Conservation (phyloP, 768 basidiomycete genomes). For the Asterophora lycoperdoides region DNA sequence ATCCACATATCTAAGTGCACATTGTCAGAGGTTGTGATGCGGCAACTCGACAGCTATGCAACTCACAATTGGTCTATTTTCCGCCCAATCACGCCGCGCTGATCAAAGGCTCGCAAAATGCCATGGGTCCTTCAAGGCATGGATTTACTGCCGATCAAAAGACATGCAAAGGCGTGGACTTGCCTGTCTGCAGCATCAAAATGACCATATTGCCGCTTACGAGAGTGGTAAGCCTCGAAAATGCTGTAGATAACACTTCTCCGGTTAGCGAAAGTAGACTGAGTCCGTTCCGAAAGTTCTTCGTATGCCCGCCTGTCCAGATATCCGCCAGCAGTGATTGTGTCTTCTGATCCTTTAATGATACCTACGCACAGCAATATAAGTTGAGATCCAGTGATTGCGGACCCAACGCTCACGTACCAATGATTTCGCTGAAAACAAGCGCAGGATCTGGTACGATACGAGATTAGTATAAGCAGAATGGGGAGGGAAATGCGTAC, state of each 20-base stretch:
- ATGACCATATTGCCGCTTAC: conserved; percentile 39
- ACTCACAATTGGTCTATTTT: conserved; percentile 55
- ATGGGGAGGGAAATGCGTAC: background rate
- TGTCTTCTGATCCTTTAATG: conserved; percentile 63
- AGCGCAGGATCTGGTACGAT: conserved; percentile 49
- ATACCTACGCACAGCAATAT: conserved; percentile 37
- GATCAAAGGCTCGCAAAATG: conserved; percentile 35
- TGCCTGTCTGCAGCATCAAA: conserved; percentile 61
- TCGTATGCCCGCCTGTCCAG: conserved; percentile 44
- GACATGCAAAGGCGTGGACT: background rate
- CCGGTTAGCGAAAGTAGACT: conserved; percentile 50
- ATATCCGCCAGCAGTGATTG: conserved; percentile 33
- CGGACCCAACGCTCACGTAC: conserved; percentile 26
- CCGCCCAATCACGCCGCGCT: conserved; percentile 31
- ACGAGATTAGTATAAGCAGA: background rate
- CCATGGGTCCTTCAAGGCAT: conserved; percentile 42
- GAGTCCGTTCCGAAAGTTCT: conserved; percentile 44
- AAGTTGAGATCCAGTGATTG: background rate
- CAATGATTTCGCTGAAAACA: conserved; percentile 64
- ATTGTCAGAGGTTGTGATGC: background rate
- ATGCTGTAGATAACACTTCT: conserved; percentile 47
- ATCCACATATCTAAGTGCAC: conserved; percentile 54
- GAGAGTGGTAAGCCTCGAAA: conserved; percentile 47
- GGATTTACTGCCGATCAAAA: background rate
- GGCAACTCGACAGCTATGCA: background rate